Base-by-base conservation (phyloP, 139 green algal species). In the Astrephomene gubernaculifera region DNA sequence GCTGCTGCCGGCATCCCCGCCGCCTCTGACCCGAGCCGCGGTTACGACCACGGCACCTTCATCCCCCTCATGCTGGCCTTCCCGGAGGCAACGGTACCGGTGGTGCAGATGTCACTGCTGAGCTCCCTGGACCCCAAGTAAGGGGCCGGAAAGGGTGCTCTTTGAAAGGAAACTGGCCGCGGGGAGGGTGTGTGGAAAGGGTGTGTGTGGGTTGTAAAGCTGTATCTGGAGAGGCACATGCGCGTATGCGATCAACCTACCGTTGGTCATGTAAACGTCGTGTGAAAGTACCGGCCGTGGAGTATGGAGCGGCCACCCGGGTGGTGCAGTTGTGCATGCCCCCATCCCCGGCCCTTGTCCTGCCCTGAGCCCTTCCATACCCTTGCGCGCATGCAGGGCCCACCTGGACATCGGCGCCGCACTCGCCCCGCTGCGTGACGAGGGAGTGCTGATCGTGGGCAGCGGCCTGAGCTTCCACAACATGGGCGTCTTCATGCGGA, bases 31-130 rank as follows among this genome's bases (percentile, higher is more conserved):
- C 6, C 45, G 0, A 73, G 68, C 22, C 86, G 94, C 6, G 94
- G 92, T 1, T 91, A 87, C n/a, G 95, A 98, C 78, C 95, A 98
- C 54, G 95, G 94, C 43, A 90, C 74, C 5, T 98, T 96, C 86
- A 90, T 98, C 8, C 95, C 95, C 2, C 90, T 98, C 6, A 90
- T 90, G 87, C 87, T 96, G n/a, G 83, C 92, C 38, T 93, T 90
- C 65, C 94, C 95, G 1, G 81, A 92, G 1, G 94, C 91, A 43
- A 52, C 81, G 90, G 33, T 36, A 0, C 71, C 71, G 2, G 71
- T 80, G 49, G 71, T 80, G 45, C 71, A 80, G 52, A 80, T 80
- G 71, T 80, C 71, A 7, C 45, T 80, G 49, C 71, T 43, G 3
- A 45, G 4, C 8, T 81, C 68, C 35, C 85, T 81, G 73, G 53